These are phyloP conservation scores for Cokeromyces recurvatus DNA, from an alignment of 371 early-diverging fungal genomes.

Conservation along the genomic window DNA sequence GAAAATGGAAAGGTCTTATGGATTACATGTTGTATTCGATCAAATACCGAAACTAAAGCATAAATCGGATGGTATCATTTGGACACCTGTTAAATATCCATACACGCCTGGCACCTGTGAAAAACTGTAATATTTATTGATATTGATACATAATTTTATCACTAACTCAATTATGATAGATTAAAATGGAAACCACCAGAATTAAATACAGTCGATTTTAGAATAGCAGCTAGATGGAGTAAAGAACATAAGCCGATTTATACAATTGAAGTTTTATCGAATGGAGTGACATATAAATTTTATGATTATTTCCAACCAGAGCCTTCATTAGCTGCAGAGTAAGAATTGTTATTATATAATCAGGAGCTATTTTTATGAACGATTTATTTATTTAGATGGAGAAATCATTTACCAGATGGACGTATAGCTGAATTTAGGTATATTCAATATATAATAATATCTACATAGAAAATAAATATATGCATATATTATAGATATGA, in stretches of 20 bases:
- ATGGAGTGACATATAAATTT: conserved; percentile 46
- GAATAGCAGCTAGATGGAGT: conserved; percentile 52
- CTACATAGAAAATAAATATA: background rate
- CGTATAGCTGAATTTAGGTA: conserved; percentile 59
- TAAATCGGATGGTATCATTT: conserved; percentile 86
- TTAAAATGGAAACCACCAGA: conserved; percentile 92
- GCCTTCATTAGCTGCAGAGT: conserved; percentile 46
- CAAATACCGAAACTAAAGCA: conserved; percentile 67
- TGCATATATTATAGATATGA: conserved; percentile 40
- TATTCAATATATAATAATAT: background rate
- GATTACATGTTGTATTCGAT: conserved; percentile 54
- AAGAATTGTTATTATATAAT: conserved; percentile 15
- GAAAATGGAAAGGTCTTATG: conserved; percentile 61
- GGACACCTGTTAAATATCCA: conserved; percentile 73
- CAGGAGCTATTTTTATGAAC: no score
- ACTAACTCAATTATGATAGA: conserved; percentile 28
- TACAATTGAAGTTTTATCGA: conserved; percentile 50
- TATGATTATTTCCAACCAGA: conserved; percentile 69
- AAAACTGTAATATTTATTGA: conserved; percentile 43
- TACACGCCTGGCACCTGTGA: conserved; percentile 69
- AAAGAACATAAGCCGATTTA: conserved; percentile 67
- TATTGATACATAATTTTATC: background rate
- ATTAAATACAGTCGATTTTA: conserved; percentile 82
- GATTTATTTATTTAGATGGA: conserved; percentile 70
- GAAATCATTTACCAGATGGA: conserved; percentile 57